Conservation (phyloP, 2,329 filamentous ascomycete species). For the Parastagonospora nodorum region DNA sequence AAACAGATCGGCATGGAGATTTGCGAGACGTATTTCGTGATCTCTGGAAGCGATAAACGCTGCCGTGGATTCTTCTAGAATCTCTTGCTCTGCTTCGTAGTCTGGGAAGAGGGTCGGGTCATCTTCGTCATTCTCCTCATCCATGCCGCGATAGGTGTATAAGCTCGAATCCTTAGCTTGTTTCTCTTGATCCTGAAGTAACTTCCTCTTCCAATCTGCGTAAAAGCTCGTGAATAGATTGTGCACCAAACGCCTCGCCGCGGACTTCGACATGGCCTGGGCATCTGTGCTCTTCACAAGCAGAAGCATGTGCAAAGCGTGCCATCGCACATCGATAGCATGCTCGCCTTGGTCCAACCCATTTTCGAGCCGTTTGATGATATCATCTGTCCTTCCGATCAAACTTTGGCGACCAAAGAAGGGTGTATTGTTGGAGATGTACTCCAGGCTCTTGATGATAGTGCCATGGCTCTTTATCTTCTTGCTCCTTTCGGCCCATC, state of each 20-base stretch:
- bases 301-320: conserved; percentile 36
- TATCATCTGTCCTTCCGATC: conserved; percentile 17
- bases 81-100: conserved; percentile 62
- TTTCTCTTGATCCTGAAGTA: conserved; percentile 76
- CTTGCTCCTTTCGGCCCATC: conserved; percentile 48
- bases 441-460: conserved; percentile 24
- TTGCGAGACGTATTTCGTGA: conserved; percentile 39
- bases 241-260: conserved; percentile 57
- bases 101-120: conserved; percentile 82
- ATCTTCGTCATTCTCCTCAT: conserved; percentile 77
- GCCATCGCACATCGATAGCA: conserved; percentile 42
- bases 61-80: conserved; percentile 29
- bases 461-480: conserved; percentile 16
- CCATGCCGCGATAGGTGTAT: conserved; percentile 82
- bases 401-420: conserved; percentile 34
- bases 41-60: conserved; percentile 34
- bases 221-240: conserved; percentile 75
- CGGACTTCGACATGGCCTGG: conserved; percentile 7
- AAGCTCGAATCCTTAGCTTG: conserved; percentile 75
- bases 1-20: conserved; percentile 43
- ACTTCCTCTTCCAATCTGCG: conserved; percentile 76
- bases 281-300: conserved; percentile 34
- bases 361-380: conserved; percentile 23
- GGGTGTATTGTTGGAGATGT: conserved; percentile 35
- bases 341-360: conserved; percentile 24